Evolutionary conservation across 495 filamentous ascomycete genomes (phyloP).

Genomic region (Apodospora peruviana): DNA sequence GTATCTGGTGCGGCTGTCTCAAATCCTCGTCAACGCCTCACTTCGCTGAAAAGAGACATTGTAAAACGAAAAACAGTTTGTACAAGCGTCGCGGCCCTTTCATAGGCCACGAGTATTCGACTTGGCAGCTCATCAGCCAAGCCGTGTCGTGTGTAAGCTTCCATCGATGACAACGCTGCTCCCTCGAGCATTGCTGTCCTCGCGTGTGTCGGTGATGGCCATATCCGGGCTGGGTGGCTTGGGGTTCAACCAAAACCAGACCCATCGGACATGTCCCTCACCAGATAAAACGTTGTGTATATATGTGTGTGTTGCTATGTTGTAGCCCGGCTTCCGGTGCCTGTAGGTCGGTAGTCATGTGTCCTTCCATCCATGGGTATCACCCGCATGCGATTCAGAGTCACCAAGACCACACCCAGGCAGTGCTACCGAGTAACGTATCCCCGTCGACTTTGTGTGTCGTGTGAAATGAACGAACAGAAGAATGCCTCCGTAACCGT

Average conservation of each 20-base stretch:
- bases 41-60: background rate
- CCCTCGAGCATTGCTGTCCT: no score
- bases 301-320: background rate
- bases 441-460: constrained; percentile 1
- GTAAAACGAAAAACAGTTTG: background rate
- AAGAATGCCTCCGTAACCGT: background rate
- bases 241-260: background rate
- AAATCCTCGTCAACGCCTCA: no score
- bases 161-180: background rate
- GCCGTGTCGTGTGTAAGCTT: no score
- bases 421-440: constrained; percentile 5
- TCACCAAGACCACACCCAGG: background rate
- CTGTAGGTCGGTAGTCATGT: no score
- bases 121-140: background rate
- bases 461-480: background rate
- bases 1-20: no score
- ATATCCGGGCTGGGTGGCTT: background rate
- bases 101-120: background rate
- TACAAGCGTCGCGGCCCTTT: background rate
- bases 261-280: background rate
- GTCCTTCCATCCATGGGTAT: background rate
- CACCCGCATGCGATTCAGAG: background rate
- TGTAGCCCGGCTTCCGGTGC: background rate
- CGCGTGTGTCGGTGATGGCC: background rate
- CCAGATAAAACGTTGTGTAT: background rate